These are phyloP conservation scores for Cryptococcus hybrid DNA, from an alignment of 1,284 basidiomycete species.

Conservation along the genomic window DNA sequence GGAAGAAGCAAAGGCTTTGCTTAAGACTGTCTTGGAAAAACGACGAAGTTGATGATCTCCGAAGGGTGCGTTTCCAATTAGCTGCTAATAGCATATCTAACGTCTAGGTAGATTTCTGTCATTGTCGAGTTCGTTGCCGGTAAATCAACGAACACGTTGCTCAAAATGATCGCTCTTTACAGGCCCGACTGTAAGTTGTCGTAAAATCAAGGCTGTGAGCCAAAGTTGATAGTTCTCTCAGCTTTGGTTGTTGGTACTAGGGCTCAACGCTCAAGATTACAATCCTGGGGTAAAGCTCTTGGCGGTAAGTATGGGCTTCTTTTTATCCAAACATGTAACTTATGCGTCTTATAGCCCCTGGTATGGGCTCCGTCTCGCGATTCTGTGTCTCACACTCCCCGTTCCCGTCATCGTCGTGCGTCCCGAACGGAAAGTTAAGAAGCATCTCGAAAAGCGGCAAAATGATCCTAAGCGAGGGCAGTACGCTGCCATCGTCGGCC, in stretches of 20 bases:
- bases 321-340: not conserved
- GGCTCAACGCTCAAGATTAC: slow-evolving; percentile 63
- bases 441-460: slow-evolving; percentile 74
- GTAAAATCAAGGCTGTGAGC: slow-evolving; percentile 32
- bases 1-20: slow-evolving; percentile 81
- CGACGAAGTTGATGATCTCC: slow-evolving; percentile 71
- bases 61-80: slow-evolving; percentile 58
- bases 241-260: slow-evolving; percentile 87
- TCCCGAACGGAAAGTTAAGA: slow-evolving; percentile 81
- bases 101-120: slow-evolving; percentile 66
- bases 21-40: slow-evolving; percentile 76
- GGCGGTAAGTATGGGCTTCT: slow-evolving; percentile 42
- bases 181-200: slow-evolving; percentile 73
- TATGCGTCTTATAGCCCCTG: slow-evolving; percentile 49
- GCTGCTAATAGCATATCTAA: slow-evolving; percentile 12
- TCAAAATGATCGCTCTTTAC: slow-evolving; percentile 90
- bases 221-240: slow-evolving; percentile 15
- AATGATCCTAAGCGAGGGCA: slow-evolving; percentile 79
- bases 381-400: slow-evolving; percentile 83
- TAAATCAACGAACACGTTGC: slow-evolving; percentile 80
- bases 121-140: slow-evolving; percentile 94
- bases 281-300: slow-evolving; percentile 60
- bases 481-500: slow-evolving; percentile 54
- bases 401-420: slow-evolving; percentile 90
- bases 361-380: slow-evolving; percentile 54